Conservation (phyloP, 2,329 filamentous ascomycete genomes). For the Ascocoryne sarcoides region DNA sequence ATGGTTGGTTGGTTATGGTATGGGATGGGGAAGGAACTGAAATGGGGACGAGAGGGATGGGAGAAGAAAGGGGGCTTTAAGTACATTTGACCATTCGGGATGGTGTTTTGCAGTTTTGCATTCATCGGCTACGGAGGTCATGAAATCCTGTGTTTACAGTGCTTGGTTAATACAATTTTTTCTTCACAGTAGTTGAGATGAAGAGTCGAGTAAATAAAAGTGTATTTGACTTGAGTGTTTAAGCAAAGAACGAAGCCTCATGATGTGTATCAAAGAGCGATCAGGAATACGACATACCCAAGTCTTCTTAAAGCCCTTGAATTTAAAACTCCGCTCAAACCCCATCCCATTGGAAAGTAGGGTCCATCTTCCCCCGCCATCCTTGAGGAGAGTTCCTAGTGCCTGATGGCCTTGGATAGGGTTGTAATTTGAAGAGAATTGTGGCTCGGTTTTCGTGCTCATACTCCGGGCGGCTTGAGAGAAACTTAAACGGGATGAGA, state of each 20-base stretch:
- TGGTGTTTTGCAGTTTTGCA: conserved; percentile 63
- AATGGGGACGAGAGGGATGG: conserved; percentile 1
- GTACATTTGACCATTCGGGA: conserved; percentile 68
- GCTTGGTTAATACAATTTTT: neutral
- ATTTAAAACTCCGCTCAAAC: conserved; percentile 51
- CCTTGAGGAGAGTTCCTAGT: conserved; percentile 12
- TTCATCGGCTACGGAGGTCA: conserved; percentile 61
- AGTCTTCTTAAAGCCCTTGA: conserved; percentile 56
- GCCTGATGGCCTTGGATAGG: conserved; percentile 8
- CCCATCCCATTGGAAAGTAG: conserved; percentile 43
- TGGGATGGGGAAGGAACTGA: neutral
- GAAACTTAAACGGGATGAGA: no score
- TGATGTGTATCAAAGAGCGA: conserved; percentile 1
- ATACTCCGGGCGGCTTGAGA: neutral
- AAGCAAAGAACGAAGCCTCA: neutral
- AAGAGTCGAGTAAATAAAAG: neutral
- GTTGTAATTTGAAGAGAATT: conserved; percentile 16
- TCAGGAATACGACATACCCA: conserved; percentile 51
- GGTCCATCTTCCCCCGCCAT: conserved; percentile 36
- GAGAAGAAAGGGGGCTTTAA: conserved; percentile 22
- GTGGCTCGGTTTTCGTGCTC: conserved; percentile 1
- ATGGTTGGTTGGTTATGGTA: neutral
- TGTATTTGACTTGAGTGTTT: no score
- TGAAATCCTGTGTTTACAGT: no score
- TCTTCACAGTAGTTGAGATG: neutral